Evolutionary conservation across 495 filamentous ascomycete genomes (phyloP).

Genomic region (Penicillium turbatum): DNA sequence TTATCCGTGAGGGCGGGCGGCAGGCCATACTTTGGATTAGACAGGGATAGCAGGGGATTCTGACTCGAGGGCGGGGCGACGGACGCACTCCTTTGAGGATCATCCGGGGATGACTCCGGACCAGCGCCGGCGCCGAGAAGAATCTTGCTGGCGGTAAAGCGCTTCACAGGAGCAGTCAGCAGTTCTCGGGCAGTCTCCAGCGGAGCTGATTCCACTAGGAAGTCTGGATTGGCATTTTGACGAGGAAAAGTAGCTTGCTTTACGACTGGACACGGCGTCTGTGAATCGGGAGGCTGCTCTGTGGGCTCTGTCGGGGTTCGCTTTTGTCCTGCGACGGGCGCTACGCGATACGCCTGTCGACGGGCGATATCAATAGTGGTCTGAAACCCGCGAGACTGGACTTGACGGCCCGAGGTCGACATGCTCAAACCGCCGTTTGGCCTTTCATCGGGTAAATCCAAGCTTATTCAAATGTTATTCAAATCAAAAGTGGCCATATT

Average conservation of each 20-base stretch:
- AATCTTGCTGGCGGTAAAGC: conserved; percentile 40
- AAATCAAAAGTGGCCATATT: background rate
- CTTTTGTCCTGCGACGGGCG: conserved; percentile 42
- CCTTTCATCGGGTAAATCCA: background rate
- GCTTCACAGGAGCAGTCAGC: conserved; percentile 23
- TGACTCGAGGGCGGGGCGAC: conserved; percentile 48
- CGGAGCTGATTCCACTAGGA: conserved; percentile 20
- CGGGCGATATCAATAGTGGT: conserved; percentile 47
- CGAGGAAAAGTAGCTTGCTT: conserved; percentile 2
- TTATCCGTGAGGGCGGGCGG: conserved; percentile 58
- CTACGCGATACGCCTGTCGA: conserved; percentile 34
- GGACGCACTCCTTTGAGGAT: conserved; percentile 38
- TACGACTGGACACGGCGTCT: background rate
- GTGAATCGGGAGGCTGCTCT: conserved; percentile 1
- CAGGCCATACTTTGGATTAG: conserved; percentile 62
- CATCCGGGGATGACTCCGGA: conserved; percentile 29
- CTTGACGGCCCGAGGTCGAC: conserved; percentile 23
- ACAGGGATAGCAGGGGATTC: conserved; percentile 59
- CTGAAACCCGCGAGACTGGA: conserved; percentile 41
- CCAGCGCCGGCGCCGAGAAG: conserved; percentile 21
- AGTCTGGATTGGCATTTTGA: conserved; percentile 12
- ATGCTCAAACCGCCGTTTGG: conserved; percentile 13
- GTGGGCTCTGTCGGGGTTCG: conserved; percentile 19
- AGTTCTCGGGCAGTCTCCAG: conserved; percentile 25
- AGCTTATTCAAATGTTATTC: background rate